These are phyloP conservation scores for Euptelea pleiosperma DNA, from an alignment of 164 flowering plant species.

Conservation along the genomic window DNA sequence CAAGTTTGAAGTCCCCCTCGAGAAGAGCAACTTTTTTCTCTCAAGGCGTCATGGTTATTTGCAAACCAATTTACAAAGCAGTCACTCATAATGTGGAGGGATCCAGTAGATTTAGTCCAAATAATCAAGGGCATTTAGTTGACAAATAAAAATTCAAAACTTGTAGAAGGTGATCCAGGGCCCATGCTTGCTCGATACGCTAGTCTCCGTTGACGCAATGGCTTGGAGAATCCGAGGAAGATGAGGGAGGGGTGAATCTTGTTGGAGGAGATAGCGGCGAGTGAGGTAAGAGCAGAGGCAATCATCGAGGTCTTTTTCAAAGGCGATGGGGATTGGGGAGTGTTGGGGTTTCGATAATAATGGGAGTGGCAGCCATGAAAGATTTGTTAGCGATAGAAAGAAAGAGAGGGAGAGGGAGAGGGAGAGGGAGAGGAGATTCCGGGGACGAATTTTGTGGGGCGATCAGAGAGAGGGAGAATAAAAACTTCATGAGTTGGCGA, in stretches of 20 bases:
- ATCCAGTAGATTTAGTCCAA: no score
- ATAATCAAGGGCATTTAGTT: no score
- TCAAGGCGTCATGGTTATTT: no score
- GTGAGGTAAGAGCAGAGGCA: slow-evolving; percentile 28
- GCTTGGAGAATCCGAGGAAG: slow-evolving; percentile 24
- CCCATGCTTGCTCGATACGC: slow-evolving; percentile 81
- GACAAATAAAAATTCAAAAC: no score
- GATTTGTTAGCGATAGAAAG: slow-evolving; percentile 10
- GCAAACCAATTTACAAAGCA: no score
- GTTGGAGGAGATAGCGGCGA: slow-evolving; percentile 3
- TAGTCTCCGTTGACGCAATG: slow-evolving; percentile 35
- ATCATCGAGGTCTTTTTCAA: slow-evolving; percentile 30
- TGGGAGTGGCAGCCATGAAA: slow-evolving; percentile 33
- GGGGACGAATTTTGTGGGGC: slow-evolving; percentile 8
- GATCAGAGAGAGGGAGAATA: neutral
- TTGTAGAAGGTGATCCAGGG: no score
- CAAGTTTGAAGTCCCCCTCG: no score
- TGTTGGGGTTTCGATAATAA: slow-evolving; percentile 16
- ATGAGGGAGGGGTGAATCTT: slow-evolving; percentile 2
- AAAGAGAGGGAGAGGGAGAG: no score
- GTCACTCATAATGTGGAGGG: no score
- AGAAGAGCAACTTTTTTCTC: no score
- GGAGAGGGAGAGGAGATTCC: slow-evolving; percentile 1
- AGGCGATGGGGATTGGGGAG: slow-evolving; percentile 9
- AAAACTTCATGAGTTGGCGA: slow-evolving; percentile 31